These are phyloP conservation scores for Cordyceps fumosorosea DNA, from an alignment of 2,329 filamentous ascomycete species.

Conservation along the genomic window DNA sequence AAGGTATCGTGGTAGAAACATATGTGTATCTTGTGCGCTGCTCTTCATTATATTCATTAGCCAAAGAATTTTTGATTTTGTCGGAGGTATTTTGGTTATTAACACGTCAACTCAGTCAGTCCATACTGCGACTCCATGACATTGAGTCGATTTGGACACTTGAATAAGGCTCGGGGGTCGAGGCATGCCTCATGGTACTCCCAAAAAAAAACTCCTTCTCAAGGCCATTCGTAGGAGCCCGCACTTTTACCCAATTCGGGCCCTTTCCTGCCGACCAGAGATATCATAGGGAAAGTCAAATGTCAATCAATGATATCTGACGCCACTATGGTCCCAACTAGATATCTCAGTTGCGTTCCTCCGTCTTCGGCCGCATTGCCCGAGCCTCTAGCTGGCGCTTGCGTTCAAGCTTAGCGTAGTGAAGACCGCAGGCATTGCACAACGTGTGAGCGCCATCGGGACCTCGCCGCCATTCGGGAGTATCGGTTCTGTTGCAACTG, in stretches of 20 bases:
- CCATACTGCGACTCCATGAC: not conserved
- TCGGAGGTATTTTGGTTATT: not conserved
- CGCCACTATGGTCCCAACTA: not conserved
- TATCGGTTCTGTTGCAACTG: slow-evolving; percentile 95
- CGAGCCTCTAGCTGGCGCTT: slow-evolving; percentile 53
- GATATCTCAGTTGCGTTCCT: slow-evolving; percentile 25
- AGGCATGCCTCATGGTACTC: not conserved
- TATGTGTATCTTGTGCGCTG: not conserved
- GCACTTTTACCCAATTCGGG: too few species aligned
- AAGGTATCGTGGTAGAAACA: slow-evolving; percentile 5
- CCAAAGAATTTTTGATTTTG: not conserved
- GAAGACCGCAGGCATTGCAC: slow-evolving; percentile 93
- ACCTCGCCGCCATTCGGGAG: slow-evolving; percentile 93
- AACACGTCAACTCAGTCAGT: not conserved
- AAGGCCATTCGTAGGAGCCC: too few species aligned
- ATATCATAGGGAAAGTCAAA: too few species aligned
- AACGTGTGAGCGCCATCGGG: slow-evolving; percentile 92
- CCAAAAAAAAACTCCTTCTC: not conserved
- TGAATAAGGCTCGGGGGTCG: not conserved
- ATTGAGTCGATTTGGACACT: not conserved
- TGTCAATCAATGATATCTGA: not conserved
- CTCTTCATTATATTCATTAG: not conserved
- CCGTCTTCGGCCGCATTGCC: slow-evolving; percentile 47
- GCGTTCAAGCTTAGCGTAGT: slow-evolving; percentile 64
- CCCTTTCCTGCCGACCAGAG: too few species aligned